Evolutionary conservation across 768 basidiomycete genomes (phyloP).

Genomic region (Tricholoma terreum): DNA sequence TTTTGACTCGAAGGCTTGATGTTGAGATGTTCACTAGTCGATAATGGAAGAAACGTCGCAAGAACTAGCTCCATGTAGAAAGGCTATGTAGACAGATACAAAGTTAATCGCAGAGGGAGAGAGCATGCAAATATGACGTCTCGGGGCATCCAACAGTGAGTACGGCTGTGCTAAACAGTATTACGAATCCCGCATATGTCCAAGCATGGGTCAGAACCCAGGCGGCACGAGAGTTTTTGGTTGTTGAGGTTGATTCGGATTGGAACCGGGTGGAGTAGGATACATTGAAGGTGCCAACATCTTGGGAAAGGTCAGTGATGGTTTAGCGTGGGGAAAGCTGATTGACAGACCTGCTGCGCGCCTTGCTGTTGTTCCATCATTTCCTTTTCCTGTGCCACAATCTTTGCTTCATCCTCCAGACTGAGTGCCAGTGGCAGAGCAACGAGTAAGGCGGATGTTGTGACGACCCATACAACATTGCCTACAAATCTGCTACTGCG

Average conservation of each 20-base stretch:
- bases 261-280: conserved; percentile 36
- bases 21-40: background rate
- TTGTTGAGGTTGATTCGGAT: conserved; percentile 40
- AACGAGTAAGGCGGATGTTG: conserved; percentile 90
- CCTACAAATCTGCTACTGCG: conserved; percentile 72
- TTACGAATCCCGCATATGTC: conserved; percentile 13
- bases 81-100: conserved; percentile 1
- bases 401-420: conserved; percentile 94
- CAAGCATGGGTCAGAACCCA: conserved; percentile 58
- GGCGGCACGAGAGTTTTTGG: conserved; percentile 72
- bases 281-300: conserved; percentile 72
- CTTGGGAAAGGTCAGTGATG: conserved; percentile 34
- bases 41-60: background rate
- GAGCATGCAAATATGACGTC: conserved; percentile 1
- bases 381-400: conserved; percentile 92
- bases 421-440: conserved; percentile 90
- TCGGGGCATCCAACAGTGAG: conserved; percentile 5
- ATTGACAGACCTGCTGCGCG: conserved; percentile 71
- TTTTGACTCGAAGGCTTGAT: background rate
- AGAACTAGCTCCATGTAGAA: background rate
- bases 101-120: background rate
- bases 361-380: conserved; percentile 92
- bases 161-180: conserved; percentile 13
- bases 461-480: conserved; percentile 91
- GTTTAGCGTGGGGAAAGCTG: conserved; percentile 7